Base-by-base conservation (phyloP, 2,329 filamentous ascomycete species). In the Fonsecaea erecta region DNA sequence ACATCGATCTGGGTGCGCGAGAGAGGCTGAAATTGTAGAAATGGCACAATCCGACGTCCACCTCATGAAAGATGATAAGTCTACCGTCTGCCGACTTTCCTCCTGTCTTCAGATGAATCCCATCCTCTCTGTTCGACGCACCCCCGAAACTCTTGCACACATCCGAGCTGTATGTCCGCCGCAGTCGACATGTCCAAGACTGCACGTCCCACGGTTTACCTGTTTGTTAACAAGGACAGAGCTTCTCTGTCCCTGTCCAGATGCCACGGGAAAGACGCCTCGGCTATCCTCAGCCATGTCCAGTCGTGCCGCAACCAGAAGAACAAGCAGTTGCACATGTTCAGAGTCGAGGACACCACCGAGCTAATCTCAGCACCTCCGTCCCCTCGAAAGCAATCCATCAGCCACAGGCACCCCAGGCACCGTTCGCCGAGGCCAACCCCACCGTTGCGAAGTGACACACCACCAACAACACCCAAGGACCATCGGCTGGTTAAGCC, bases 141-240 rank as follows among this genome's bases (percentile, higher is more conserved):
- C 43, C 43, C 4, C 21, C 21, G 9, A 5, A 48, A 14, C 21
- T 9, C 2, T 11, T 12, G 12, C 43, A 8, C 12, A 26, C 5
- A 26, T 3, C 11, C 18, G 9, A 48, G 18, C 5, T 14, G 43
- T 48, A 24, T 26, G 43, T 35, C 34, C 18, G n/a, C 28, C 51
- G 21, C 51, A 34, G 18, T 34, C 24, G 40, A 40, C 30, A 61
- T 61, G 59, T 46, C 59, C 18, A 61, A 53, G 59, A 28, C 12
- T 35, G 26, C 34, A 9, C 37, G 48, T 30, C 59, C 62, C 26
- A 64, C 46, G 16, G 55, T 58, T 18, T 65, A 62, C 35, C 48
- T 65, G 14, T 65, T 65, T 24, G 59, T 65, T 9, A 65, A 65
- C 63, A 65, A 65, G 53, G 63, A 65, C 28, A 46, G 43, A n/a